Conservation (phyloP, 2,329 filamentous ascomycete species). For the Trichophyton rubrum region DNA sequence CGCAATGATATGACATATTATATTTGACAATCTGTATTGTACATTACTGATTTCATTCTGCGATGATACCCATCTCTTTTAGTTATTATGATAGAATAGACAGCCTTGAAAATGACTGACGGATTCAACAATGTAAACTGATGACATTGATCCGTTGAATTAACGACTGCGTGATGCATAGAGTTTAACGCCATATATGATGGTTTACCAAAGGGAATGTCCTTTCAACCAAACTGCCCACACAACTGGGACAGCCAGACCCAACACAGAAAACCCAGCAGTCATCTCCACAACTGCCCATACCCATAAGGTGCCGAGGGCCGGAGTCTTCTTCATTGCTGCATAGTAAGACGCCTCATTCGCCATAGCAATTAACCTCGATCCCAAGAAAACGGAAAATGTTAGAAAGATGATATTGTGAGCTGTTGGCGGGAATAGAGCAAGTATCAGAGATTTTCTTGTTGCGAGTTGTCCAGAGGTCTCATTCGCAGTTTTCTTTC, state of each 20-base stretch:
- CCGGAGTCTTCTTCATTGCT: conserved; percentile 85
- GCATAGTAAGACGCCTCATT: conserved; percentile 72
- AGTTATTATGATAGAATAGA: too few species aligned
- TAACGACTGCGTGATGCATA: neutral
- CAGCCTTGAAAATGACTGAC: neutral
- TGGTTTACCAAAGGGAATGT: conserved; percentile 34
- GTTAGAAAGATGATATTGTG: conserved; percentile 26
- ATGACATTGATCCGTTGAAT: neutral
- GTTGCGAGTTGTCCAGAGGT: conserved; percentile 7
- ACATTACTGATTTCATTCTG: neutral
- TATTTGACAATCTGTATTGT: neutral
- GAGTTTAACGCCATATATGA: neutral
- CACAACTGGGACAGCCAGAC: conserved; percentile 37
- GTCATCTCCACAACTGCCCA: conserved; percentile 86
- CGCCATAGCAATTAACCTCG: conserved; percentile 68
- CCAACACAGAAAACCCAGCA: conserved; percentile 51
- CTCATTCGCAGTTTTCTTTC: conserved; percentile 4
- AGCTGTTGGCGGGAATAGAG: conserved; percentile 24
- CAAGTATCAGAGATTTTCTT: conserved; percentile 18
- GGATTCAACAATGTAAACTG: neutral
- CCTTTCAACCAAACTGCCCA: conserved; percentile 44
- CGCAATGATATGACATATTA: neutral
- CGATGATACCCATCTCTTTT: neutral
- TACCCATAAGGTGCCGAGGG: conserved; percentile 79
- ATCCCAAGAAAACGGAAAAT: conserved; percentile 42